Base-by-base conservation (phyloP, 352 stramenopile genomes). In the Phytopythium aichiense region DNA sequence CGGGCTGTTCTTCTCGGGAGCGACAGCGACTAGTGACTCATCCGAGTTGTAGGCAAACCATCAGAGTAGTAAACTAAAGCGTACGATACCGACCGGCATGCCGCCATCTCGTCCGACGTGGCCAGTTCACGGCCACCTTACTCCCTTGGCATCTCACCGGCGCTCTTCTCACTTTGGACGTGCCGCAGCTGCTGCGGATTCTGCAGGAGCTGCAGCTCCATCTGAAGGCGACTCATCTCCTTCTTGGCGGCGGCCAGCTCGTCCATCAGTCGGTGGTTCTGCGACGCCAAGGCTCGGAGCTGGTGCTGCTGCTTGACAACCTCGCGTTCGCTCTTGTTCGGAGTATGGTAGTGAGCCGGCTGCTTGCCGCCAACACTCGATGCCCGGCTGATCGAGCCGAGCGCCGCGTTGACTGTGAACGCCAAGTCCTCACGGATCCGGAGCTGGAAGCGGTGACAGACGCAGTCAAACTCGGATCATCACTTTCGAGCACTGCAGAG, bases 351-450 rank as follows among this genome's bases (percentile, higher is more conserved):
- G 3, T 62, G 25, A 23, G 53, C 49, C 22, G 40, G 20, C 25
- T 45, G 25, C 25, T 61, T 35, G 20, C 38, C 43, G 16, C 40
- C 42, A 7, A 28, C 30, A 1, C 22, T 55, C 2, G 67, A 45
- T 11, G 77, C 67, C 16, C 81, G 75, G 37, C 77, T 72, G 52
- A 92, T 91, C 11, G 85, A 94, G 56, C 86, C 86, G 35, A 94
- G 75, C 12, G 81, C 81, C 8, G 85, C 85, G 56, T 92, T 92
- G 20, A 91, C 81, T 42, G 80, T 91, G 66, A 88, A 91, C 25
- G 74, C 70, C 31, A 94, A 69, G 55, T 94, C 78, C 18, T 90
- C 79, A 13, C 85, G 82, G 55, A 92, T 82, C 16, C 85, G 81
- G 12, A 88, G 68, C 76, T 91, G 63, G 25, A 60, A 37, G n/a